Percentiles rank a stretch among this genome's conserved stretches.
Conservation (phyloP, 208 protist species). For the Lotmaria passim region DNA sequence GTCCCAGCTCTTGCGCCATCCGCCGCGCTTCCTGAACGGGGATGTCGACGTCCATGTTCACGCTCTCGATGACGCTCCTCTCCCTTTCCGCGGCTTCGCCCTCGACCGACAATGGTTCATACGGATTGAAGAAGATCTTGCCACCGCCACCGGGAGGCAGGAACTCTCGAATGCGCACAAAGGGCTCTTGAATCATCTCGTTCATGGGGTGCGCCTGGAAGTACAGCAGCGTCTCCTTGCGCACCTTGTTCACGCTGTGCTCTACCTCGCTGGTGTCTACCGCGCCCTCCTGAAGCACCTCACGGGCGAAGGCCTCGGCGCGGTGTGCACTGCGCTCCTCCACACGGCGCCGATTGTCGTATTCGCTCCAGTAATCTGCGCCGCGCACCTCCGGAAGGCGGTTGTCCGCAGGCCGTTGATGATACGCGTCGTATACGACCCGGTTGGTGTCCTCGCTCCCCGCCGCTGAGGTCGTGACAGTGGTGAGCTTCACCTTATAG, state of each 20-base stretch:
- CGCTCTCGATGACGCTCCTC: conserved; percentile 25
- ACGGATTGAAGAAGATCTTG: conserved; percentile 36
- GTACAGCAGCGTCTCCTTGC: conserved; percentile 85
- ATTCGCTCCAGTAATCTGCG: conserved; percentile 72
- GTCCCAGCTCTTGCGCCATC: conserved; percentile 75
- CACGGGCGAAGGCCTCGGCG: conserved; percentile 43
- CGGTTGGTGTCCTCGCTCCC: conserved; percentile 26
- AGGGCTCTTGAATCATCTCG: conserved; percentile 89
- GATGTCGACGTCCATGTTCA: conserved; percentile 73
- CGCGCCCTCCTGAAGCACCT: conserved; percentile 69
- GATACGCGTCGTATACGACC: conserved; percentile 70
- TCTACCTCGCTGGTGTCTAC: conserved; percentile 80
- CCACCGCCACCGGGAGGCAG: conserved; percentile 40
- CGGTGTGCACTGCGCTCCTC: conserved; percentile 50
- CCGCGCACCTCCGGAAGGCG: conserved; percentile 57
- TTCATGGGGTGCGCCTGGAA: conserved; percentile 88
- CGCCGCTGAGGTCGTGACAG: background rate
- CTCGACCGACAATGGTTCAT: conserved; percentile 18
- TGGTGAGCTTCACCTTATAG: conserved; percentile 40
- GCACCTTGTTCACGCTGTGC: conserved; percentile 65
- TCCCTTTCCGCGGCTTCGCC: background rate
- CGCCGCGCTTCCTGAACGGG: conserved; percentile 72
- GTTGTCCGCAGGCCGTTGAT: conserved; percentile 61
- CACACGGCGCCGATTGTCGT: conserved; percentile 47
- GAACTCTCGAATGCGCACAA: conserved; percentile 78